Percentiles rank a stretch among this genome's conserved stretches.
Conservation (phyloP, 2,329 filamentous ascomycete species). For the Apiospora koreana region DNA sequence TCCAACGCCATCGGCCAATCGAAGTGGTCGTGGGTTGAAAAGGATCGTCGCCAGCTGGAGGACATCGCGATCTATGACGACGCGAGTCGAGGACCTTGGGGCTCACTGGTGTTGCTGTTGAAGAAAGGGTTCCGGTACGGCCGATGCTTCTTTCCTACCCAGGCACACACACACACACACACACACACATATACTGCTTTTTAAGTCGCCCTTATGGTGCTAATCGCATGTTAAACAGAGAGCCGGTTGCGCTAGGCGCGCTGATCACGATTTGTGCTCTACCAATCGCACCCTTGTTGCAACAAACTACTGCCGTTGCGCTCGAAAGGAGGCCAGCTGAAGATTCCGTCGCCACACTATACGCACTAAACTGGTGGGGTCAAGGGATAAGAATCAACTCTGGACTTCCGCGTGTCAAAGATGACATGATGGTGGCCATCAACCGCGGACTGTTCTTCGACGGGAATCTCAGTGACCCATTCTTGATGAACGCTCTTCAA, state of each 20-base stretch:
- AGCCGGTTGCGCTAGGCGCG: background rate
- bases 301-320: background rate
- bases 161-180: too few relatives aligned
- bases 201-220: background rate
- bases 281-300: background rate
- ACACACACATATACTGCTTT: background rate
- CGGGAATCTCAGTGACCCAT: background rate
- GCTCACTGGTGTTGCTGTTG: background rate
- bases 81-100: background rate
- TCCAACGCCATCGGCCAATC: background rate
- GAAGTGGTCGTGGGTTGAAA: background rate
- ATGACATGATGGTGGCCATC: background rate
- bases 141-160: too few relatives aligned
- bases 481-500: background rate
- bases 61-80: background rate
- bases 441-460: background rate
- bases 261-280: background rate
- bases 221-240: background rate
- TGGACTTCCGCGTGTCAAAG: background rate
- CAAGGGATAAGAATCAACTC: background rate
- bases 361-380: background rate
- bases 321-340: background rate
- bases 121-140: background rate
- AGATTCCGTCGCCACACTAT: background rate
- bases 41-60: background rate